phyloP scores from a whole-genome alignment of 257 asterid genomes.

The Solanum phureja region DNA sequence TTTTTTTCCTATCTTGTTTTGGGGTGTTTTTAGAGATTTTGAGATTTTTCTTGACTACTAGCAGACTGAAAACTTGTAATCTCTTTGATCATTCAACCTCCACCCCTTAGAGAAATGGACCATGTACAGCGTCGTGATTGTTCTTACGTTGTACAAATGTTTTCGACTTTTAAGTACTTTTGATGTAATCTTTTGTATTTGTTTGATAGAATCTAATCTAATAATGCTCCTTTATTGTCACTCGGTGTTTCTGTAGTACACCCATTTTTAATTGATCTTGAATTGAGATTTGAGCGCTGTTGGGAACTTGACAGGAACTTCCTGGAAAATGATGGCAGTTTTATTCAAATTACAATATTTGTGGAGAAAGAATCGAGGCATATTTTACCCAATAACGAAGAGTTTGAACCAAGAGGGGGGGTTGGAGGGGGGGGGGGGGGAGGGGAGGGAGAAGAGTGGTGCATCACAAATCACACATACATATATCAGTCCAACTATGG shows the following conservation, averaged over 20 bases:
- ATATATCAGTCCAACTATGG: background rate
- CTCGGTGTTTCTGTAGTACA: background rate
- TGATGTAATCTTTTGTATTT: background rate
- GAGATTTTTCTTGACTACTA: background rate
- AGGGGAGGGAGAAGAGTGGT: background rate
- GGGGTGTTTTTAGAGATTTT: conserved; percentile 1
- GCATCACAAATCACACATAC: background rate
- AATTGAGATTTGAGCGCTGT: background rate
- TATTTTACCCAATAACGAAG: background rate
- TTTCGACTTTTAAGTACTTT: background rate
- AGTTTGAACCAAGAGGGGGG: background rate
- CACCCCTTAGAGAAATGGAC: background rate
- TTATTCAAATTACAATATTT: too few relatives aligned
- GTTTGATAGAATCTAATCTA: background rate
- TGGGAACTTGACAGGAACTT: background rate
- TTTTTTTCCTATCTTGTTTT: background rate
- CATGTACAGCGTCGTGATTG: background rate
- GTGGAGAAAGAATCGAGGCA: background rate
- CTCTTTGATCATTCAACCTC: background rate
- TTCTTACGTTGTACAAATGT: conserved; percentile 6
- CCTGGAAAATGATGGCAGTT: background rate
- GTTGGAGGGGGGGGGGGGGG: too few relatives aligned
- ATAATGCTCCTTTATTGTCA: background rate
- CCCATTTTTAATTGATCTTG: background rate
- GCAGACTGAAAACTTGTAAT: background rate